Evolutionary conservation across 139 green algal genomes (phyloP).

Genomic region (Pleodorina starrii): DNA sequence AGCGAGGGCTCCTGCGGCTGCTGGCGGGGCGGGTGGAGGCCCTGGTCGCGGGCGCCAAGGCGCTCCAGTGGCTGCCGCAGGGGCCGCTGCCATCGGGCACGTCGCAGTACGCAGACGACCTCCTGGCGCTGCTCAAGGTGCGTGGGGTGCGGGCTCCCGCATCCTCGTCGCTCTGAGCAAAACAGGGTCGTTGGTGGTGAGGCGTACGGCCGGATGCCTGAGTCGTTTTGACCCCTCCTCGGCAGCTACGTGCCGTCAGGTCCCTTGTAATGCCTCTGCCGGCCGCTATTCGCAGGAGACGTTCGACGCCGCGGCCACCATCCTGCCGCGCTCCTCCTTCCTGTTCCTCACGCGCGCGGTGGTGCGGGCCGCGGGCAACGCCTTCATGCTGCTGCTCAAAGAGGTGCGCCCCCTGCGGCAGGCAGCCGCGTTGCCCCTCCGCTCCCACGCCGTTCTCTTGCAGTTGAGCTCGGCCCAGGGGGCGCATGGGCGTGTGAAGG

Average conservation of each 20-base stretch:
- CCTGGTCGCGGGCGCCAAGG: conserved; percentile 53
- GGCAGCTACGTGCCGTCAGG: too few relatives aligned
- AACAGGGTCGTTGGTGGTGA: too few relatives aligned
- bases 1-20: conserved; percentile 60
- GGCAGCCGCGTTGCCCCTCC: too few relatives aligned
- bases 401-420: conserved; percentile 23
- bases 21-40: conserved; percentile 51
- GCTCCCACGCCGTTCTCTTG: too few relatives aligned
- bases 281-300: conserved; percentile 55
- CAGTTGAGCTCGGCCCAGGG: too few relatives aligned
- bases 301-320: conserved; percentile 48
- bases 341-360: conserved; percentile 57
- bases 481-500: too few relatives aligned
- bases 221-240: too few relatives aligned
- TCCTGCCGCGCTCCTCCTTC: conserved; percentile 61
- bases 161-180: too few relatives aligned
- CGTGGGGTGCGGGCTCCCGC: too few relatives aligned
- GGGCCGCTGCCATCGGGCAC: conserved; percentile 50
- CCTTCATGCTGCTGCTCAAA: conserved; percentile 67
- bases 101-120: conserved; percentile 63
- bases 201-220: too few relatives aligned
- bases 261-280: too few relatives aligned
- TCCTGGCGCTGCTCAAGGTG: conserved; percentile 72
- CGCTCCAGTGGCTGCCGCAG: conserved; percentile 64
- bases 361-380: conserved; percentile 60